These are phyloP conservation scores for Rubia tinctorum DNA, from an alignment of 305 asterid genomes.

Conservation along the genomic window DNA sequence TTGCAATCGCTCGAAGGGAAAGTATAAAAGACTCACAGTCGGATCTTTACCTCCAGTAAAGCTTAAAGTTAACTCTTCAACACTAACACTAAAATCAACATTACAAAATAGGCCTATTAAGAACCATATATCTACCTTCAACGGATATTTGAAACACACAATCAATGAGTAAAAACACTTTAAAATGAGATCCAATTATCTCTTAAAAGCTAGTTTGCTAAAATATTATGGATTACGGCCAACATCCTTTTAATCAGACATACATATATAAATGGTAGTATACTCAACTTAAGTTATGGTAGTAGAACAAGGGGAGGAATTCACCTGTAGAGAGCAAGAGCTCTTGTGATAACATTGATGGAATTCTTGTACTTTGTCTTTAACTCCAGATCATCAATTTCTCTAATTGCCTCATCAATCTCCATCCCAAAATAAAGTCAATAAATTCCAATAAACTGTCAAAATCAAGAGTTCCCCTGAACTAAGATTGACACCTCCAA, in stretches of 20 bases:
- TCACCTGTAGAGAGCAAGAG: conserved; percentile 90
- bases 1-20: not conserved
- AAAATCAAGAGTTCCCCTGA: not conserved
- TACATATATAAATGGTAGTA: not conserved
- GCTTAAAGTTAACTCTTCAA: conserved; percentile 90
- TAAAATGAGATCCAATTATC: not conserved
- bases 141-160: not conserved
- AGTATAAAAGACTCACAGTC: conserved; percentile 50
- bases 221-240: not conserved
- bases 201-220: not conserved
- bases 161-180: not conserved
- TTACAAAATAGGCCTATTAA: not conserved
- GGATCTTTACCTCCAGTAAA: conserved; percentile 98
- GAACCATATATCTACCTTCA: not conserved
- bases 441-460: not conserved
- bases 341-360: conserved; percentile 73
- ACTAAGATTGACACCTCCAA: not conserved
- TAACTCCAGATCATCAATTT: conserved; percentile 64
- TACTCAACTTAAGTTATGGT: conserved; percentile 2
- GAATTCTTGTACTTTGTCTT: conserved; percentile 83
- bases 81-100: conserved; percentile 34
- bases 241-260: not conserved
- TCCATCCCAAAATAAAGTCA: conserved; percentile 48
- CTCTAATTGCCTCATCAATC: conserved; percentile 68
- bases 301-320: conserved; percentile 18